phyloP scores from a whole-genome alignment of 192 early-diverging fungal species.

The Coemansia sp. region DNA sequence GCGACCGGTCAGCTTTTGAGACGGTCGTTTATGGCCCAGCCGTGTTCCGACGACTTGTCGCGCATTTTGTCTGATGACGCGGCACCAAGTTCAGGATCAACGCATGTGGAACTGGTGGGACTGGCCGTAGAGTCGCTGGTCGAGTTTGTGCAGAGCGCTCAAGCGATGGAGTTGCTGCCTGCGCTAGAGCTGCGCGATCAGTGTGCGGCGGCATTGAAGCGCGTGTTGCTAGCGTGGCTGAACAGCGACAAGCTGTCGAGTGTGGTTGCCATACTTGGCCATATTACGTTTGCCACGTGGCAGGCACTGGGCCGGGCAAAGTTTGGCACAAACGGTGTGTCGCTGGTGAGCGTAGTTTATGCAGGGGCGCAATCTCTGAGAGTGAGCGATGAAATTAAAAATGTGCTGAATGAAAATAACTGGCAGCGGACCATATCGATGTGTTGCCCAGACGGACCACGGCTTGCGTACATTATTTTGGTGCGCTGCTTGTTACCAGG shows the following conservation, averaged over 20 bases:
- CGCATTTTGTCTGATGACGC: constrained; percentile 10
- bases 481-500: constrained; percentile 6
- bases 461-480: constrained; percentile 26
- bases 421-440: constrained; percentile 35
- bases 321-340: neutral
- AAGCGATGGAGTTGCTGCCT: constrained; percentile 4
- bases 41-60: constrained; percentile 12
- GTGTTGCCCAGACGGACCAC: constrained; percentile 20
- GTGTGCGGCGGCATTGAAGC: constrained; percentile 19
- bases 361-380: constrained; percentile 18
- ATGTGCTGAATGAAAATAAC: neutral
- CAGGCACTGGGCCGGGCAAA: constrained; percentile 9
- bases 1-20: constrained; percentile 16
- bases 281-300: constrained; percentile 23
- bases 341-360: constrained; percentile 26
- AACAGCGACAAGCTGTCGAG: neutral
- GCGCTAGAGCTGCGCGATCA: constrained; percentile 22
- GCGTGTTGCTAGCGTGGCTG: constrained; percentile 7
- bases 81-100: neutral
- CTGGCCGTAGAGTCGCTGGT: constrained; percentile 21
- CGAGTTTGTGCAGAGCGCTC: constrained; percentile 28
- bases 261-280: constrained; percentile 1
- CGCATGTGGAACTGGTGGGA: neutral
- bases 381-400: neutral
- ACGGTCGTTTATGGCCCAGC: constrained; percentile 22